phyloP scores from a whole-genome alignment of 208 protist species.

The Crithidia mellificae region DNA sequence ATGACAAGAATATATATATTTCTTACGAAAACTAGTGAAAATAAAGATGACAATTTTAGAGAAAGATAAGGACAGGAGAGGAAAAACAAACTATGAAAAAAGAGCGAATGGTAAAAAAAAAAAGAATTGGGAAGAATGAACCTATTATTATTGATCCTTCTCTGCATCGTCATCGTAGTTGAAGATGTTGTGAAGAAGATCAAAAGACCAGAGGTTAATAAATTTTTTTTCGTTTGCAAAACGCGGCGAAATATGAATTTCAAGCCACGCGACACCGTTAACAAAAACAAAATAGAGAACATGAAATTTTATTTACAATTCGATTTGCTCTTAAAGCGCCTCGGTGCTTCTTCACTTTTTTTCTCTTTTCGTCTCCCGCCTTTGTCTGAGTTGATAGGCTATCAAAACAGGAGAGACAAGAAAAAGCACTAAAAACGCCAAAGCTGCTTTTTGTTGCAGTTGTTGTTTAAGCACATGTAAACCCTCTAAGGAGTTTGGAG shows the following conservation, averaged over 20 bases:
- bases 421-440: not conserved
- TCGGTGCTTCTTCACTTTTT: not conserved
- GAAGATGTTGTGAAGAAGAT: conserved; percentile 3
- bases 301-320: not conserved
- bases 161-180: conserved; percentile 3
- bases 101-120: conserved; percentile 13
- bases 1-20: too few species aligned
- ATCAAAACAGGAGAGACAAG: not conserved
- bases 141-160: not conserved
- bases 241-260: not conserved
- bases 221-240: not conserved
- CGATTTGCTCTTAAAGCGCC: not conserved
- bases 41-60: too few species aligned
- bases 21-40: too few species aligned
- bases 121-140: conserved; percentile 9
- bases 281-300: conserved; percentile 14
- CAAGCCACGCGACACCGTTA: too few species aligned
- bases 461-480: not conserved
- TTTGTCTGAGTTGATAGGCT: too few species aligned
- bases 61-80: conserved; percentile 1
- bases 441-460: not conserved
- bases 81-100: conserved; percentile 19
- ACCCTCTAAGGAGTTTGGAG: not conserved
- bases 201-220: conserved; percentile 11
- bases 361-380: too few species aligned